Evolutionary conservation across 139 green algal species (phyloP).

Genomic region (Volvox africanus): DNA sequence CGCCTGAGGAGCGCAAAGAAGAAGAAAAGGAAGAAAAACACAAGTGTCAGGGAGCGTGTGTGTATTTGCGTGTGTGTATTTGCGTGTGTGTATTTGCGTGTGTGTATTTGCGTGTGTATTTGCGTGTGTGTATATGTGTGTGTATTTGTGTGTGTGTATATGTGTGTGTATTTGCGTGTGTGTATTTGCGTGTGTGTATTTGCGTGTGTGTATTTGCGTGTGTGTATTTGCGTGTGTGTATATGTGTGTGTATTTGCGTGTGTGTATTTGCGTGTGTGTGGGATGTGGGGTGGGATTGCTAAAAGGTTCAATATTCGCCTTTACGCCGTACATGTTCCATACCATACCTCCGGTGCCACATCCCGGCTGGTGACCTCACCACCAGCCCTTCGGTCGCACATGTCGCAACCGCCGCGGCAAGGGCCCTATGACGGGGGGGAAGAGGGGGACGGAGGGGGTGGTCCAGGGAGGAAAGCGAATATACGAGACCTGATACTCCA

Average conservation of each 20-base stretch:
- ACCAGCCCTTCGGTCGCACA: slow-evolving; percentile 46
- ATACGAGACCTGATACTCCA: too few species aligned
- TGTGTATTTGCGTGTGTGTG: not conserved
- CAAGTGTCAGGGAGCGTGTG: too few species aligned
- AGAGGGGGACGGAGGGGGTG: too few species aligned
- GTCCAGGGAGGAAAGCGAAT: too few species aligned
- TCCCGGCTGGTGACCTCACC: not conserved
- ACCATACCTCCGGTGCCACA: not conserved
- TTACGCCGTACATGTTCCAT: too few species aligned
- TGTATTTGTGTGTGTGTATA: not conserved
- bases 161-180: not conserved
- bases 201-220: not conserved
- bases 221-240: not conserved
- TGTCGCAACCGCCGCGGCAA: slow-evolving; percentile 60
- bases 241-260: not conserved
- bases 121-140: not conserved
- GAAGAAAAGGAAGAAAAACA: not conserved
- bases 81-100: too few species aligned
- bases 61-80: not conserved
- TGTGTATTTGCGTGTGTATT: not conserved
- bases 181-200: not conserved
- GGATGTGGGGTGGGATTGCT: too few species aligned
- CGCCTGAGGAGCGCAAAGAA: slow-evolving; percentile 9
- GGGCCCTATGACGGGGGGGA: slow-evolving; percentile 12
- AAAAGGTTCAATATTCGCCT: too few species aligned